Evolutionary conservation across 1,284 basidiomycete genomes (phyloP).

Genomic region (Marasmius fiardii): DNA sequence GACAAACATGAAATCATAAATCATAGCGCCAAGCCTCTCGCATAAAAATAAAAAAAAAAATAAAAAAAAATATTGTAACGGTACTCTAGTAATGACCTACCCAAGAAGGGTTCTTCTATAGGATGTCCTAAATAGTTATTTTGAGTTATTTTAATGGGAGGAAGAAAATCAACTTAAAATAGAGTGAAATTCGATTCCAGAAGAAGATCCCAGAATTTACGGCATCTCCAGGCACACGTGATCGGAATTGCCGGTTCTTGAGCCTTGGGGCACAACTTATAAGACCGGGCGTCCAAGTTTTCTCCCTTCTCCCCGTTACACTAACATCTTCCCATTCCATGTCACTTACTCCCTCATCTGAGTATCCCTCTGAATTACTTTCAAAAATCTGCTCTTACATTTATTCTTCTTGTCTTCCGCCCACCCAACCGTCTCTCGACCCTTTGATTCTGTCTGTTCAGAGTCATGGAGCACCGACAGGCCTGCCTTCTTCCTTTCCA

Average conservation of each 20-base stretch:
- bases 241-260: neutral
- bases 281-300: neutral
- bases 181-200: neutral
- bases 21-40: too few species aligned
- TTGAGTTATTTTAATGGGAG: neutral
- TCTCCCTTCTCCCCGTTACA: neutral
- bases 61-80: too few species aligned
- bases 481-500: slow-evolving; percentile 67
- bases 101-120: too few species aligned
- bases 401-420: slow-evolving; percentile 57
- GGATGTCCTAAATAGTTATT: too few species aligned
- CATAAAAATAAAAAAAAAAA: too few species aligned
- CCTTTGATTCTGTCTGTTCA: slow-evolving; percentile 50
- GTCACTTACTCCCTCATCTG: slow-evolving; percentile 13
- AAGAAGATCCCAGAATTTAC: neutral
- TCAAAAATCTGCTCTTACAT: slow-evolving; percentile 66
- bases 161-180: neutral
- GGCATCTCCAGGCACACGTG: slow-evolving; percentile 1
- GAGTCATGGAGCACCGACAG: slow-evolving; percentile 49
- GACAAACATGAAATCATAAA: too few species aligned
- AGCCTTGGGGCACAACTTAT: neutral
- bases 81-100: too few species aligned
- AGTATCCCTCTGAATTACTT: slow-evolving; percentile 65
- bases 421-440: slow-evolving; percentile 59
- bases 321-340: neutral